phyloP scores from a whole-genome alignment of 371 early-diverging fungal species.

The Haplosporangium sp. region DNA sequence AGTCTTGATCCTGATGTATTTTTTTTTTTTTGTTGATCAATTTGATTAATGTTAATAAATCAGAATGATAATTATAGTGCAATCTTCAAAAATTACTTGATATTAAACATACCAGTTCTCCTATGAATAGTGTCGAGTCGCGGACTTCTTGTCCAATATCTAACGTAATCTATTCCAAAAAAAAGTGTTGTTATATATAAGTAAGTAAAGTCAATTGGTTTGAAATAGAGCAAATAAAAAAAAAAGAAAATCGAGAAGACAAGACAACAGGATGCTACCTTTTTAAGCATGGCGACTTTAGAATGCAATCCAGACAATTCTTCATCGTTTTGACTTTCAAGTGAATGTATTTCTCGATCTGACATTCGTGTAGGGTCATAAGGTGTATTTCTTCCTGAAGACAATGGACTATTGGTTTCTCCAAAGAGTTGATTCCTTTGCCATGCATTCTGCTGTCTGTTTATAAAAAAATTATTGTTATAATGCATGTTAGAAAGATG shows the following conservation, averaged over 20 bases:
- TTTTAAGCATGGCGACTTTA: slow-evolving; percentile 55
- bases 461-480: not conserved
- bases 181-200: not conserved
- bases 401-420: slow-evolving; percentile 17
- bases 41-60: too few relatives aligned
- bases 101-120: slow-evolving; percentile 25
- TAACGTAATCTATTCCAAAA: slow-evolving; percentile 28
- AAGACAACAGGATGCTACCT: slow-evolving; percentile 11
- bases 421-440: slow-evolving; percentile 46
- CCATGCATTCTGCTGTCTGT: slow-evolving; percentile 29
- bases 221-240: too few relatives aligned
- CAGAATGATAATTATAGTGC: too few relatives aligned
- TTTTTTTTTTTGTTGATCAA: not conserved
- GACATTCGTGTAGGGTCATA: slow-evolving; percentile 49
- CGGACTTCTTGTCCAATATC: slow-evolving; percentile 53
- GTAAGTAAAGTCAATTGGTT: not conserved
- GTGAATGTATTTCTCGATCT: slow-evolving; percentile 39
- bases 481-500: not conserved
- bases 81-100: not conserved
- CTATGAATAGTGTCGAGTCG: slow-evolving; percentile 39
- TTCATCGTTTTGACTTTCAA: slow-evolving; percentile 57
- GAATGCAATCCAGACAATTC: slow-evolving; percentile 49
- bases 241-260: not conserved
- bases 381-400: slow-evolving; percentile 46
- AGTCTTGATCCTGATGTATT: slow-evolving; percentile 54